phyloP scores from a whole-genome alignment of 768 basidiomycete genomes.

The Phlebiopsis gigantea region DNA sequence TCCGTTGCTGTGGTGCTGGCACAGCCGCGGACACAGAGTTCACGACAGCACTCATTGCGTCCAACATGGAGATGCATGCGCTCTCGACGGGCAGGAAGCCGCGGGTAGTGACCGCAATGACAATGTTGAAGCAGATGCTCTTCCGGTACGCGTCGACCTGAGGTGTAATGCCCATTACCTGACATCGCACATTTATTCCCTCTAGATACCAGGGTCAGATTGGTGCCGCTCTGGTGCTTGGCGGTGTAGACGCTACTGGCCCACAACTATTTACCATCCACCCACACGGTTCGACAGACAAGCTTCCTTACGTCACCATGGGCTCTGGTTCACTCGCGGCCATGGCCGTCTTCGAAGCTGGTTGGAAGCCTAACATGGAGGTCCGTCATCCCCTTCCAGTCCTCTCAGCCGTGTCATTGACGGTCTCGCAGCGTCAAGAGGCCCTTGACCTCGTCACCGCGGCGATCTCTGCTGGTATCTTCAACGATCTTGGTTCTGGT shows the following conservation, averaged over 20 bases:
- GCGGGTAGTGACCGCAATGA: conserved; percentile 96
- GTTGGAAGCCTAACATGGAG: conserved; percentile 78
- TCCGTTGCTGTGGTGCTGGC: conserved; percentile 97
- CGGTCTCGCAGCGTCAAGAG: conserved; percentile 54
- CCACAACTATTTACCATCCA: conserved; percentile 94
- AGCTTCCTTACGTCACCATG: conserved; percentile 98
- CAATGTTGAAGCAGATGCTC: conserved; percentile 95
- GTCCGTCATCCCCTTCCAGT: conserved; percentile 35
- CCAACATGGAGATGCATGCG: conserved; percentile 91
- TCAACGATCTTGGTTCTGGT: conserved; percentile 98
- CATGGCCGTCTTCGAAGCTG: conserved; percentile 94
- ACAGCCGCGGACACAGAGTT: conserved; percentile 99
- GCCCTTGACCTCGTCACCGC: conserved; percentile 79
- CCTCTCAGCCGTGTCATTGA: background rate
- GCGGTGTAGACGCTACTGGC: conserved; percentile 92
- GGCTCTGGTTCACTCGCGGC: conserved; percentile 94
- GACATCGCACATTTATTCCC: background rate
- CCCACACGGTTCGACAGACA: conserved; percentile 97
- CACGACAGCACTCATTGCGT: conserved; percentile 90
- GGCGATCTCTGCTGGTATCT: conserved; percentile 93
- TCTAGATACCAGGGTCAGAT: conserved; percentile 86
- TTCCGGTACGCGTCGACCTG: conserved; percentile 56
- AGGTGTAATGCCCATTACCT: background rate
- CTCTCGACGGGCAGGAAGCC: conserved; percentile 90
- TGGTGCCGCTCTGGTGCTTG: conserved; percentile 93